Evolutionary conservation across 2,329 filamentous ascomycete species (phyloP), one percentile per base, ranked within the genome.

Genomic region (Periconia digitata): DNA sequence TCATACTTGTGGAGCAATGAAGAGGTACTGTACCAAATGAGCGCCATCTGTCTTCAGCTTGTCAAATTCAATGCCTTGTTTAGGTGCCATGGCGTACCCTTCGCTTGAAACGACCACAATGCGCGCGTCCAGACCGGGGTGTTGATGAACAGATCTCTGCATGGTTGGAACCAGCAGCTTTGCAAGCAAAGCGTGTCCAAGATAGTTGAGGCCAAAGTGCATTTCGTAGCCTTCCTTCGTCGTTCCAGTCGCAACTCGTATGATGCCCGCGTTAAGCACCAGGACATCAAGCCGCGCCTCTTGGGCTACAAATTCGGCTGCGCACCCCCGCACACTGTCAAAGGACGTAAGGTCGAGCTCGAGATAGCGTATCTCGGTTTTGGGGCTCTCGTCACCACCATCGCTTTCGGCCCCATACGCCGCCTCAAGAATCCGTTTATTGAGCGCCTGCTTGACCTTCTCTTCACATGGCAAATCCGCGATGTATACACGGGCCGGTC

Each of bases 161-260:
- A 53, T 32, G 8, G 21, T 41, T 7, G 44, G 47, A 3, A 45
- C n/a, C 15, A 53, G 44, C 16, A 53, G 39, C 22, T 48, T 50
- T 20, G 44, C 27, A 6, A 53, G 23, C 3, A 53, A 41, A 6
- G 47, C 50, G 21, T 53, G 50, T 8, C 50, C 50, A 4, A 53
- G 20, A 24, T 48, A 48, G 27, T 48, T 48, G 16, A 44, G 34
- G 5, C 71, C 75, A 42, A 76, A 72, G 37, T 76, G 72, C 16
- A 72, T 59, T 54, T 77, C 74, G 51, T 73, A 75, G 23, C 72
- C 73, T 21, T 76, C 72, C 16, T 60, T 54, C 0, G 73, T 75
- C 0, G 58, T 46, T 7, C 56, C 59, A 3, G 68, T 44, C 12
- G 47, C 46, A 17, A 49, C 46, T 2, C 49, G 49, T 21, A 59